These are phyloP conservation scores for Insectozyma bohioensis DNA, from an alignment of 1,139 yeast genomes.

Conservation along the genomic window DNA sequence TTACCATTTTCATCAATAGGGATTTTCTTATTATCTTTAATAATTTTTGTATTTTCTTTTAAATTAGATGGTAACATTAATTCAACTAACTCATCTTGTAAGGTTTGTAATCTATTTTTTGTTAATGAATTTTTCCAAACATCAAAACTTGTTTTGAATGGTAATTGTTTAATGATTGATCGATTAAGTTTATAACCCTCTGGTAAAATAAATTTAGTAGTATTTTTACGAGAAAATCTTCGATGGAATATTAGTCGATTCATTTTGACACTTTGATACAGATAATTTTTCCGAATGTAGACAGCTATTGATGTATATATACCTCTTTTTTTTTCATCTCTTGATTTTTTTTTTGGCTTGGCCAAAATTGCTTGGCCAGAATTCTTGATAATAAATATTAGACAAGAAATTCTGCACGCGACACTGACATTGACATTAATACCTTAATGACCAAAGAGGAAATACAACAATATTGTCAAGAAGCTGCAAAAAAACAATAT, in stretches of 20 bases:
- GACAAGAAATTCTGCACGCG: too few relatives aligned
- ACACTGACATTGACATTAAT: too few relatives aligned
- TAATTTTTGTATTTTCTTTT: conserved; percentile 24
- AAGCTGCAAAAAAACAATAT: too few relatives aligned
- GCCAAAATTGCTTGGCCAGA: too few relatives aligned
- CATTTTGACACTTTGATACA: too few relatives aligned
- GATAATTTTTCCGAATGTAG: too few relatives aligned
- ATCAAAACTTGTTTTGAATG: conserved; percentile 17
- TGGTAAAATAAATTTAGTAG: conserved; percentile 14
- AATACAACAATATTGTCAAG: too few relatives aligned
- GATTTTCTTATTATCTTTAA: conserved; percentile 20
- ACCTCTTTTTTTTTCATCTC: too few relatives aligned
- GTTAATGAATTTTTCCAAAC: conserved; percentile 35
- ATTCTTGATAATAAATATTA: too few relatives aligned
- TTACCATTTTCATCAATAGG: conserved; percentile 28
- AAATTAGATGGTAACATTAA: conserved; percentile 30
- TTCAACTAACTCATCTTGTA: conserved; percentile 38
- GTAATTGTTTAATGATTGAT: conserved; percentile 15
- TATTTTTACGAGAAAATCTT: conserved; percentile 10
- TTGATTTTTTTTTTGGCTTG: too few relatives aligned
- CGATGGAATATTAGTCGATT: conserved; percentile 9
- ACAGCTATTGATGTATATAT: too few relatives aligned
- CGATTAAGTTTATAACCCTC: conserved; percentile 17
- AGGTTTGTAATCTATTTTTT: conserved; percentile 24
- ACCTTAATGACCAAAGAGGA: too few relatives aligned